Base-by-base conservation (phyloP, 2,329 filamentous ascomycete genomes). In the Pyrenophora tritici-repentis region DNA sequence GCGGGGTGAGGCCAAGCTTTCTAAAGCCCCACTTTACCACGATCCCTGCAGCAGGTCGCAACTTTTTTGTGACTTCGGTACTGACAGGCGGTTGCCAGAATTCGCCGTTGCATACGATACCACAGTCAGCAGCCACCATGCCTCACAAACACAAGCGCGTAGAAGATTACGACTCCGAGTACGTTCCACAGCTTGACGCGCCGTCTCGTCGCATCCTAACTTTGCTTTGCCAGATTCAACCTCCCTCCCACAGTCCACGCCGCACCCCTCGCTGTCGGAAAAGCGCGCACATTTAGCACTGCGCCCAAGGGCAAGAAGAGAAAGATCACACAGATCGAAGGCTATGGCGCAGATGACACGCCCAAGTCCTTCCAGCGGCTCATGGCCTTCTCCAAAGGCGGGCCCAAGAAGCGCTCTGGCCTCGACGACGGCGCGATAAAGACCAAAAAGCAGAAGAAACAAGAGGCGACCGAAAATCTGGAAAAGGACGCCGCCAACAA, bases 311-410 rank as follows among this genome's bases (percentile, higher is more conserved):
- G 54, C 44, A 73, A 68, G 46, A 74, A 74, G 58, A 63, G 66
- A 53, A 75, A 72, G 55, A 50, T 71, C 62, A 35, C 72, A 59
- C 65, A 83, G 76, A 44, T 69, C 33, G 65, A 79, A 73, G 69
- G 77, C 76, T 75, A 86, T 80, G 75, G 78, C 31, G 73, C 82
- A 33, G 86, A 96, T 71, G 94, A 97, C 75, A 92, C 89, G 1
- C 94, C 94, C 0, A 88, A 90, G 61, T 90, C 89, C 1, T 99
- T 99, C 74, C 84, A 85, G 55, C 86, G 91, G 10, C 77, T 97
- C 56, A 94, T 97, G 89, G 85, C 89, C 29, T 83, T 86, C 59
- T 83, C 87, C 34, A 74, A 78, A 13, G 81, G 84, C n/a, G 76
- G 76, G 17, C 34, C 26, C 3, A 86, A 85, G 66, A 71, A 68